These are phyloP conservation scores for Panaeolus papilionaceus DNA, from an alignment of 768 basidiomycete species.

Conservation along the genomic window DNA sequence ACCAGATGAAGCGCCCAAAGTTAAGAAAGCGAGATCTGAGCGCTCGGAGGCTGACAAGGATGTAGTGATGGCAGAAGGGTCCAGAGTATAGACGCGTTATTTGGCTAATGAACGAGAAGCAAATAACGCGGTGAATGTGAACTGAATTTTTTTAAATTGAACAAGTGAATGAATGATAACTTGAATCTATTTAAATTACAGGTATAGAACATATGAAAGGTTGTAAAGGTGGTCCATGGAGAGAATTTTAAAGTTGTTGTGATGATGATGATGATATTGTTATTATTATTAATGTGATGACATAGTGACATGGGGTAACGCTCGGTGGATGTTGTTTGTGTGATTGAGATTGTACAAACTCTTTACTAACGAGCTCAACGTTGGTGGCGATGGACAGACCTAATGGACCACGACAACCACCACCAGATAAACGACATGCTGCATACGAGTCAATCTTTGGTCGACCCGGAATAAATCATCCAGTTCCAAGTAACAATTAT, in stretches of 20 bases:
- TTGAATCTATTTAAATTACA: no score
- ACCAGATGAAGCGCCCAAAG: conserved; percentile 34
- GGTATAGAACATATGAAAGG: no score
- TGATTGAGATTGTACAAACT: neutral
- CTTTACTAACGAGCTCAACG: conserved; percentile 19
- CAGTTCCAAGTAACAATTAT: conserved; percentile 33
- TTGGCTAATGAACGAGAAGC: neutral
- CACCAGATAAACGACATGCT: conserved; percentile 76
- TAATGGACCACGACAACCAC: conserved; percentile 60
- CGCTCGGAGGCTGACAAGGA: conserved; percentile 22
- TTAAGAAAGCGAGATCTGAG: conserved; percentile 44
- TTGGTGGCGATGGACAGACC: conserved; percentile 50
- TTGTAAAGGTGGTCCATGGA: no score
- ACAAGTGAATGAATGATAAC: no score
- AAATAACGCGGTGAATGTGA: no score
- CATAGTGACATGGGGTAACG: conserved; percentile 7
- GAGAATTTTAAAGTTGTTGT: conserved; percentile 16
- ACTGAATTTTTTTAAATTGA: no score
- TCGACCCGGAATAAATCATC: conserved; percentile 66
- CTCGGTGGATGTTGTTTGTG: conserved; percentile 8
- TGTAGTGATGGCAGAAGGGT: conserved; percentile 27
- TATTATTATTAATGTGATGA: conserved; percentile 16
- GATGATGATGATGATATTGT: conserved; percentile 3
- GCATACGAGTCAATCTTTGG: conserved; percentile 92
- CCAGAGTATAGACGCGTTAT: neutral